A percentile compares a stretch with the other conserved stretches of the same genome.
Conservation (phyloP, 345 rosid species). For the Raphanus sativus region DNA sequence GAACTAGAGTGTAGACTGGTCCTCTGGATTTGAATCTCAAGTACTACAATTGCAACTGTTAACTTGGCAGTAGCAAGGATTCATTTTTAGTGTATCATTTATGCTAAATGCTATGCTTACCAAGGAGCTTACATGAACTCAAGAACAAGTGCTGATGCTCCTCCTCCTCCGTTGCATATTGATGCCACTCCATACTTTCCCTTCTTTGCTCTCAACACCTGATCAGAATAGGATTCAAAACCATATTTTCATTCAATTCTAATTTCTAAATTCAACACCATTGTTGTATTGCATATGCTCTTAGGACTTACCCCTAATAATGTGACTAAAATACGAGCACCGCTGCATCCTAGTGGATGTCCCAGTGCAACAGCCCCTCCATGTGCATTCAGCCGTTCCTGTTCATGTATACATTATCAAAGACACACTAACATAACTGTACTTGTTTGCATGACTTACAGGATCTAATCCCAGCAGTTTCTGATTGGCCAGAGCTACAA, state of each 20-base stretch:
- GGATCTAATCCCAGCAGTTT: not conserved
- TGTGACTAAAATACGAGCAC: constrained; percentile 89
- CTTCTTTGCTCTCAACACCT: constrained; percentile 81
- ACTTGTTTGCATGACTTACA: not conserved
- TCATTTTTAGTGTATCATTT: no score
- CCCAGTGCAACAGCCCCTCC: constrained; percentile 69
- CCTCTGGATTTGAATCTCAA: no score
- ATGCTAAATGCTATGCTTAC: constrained; percentile 21
- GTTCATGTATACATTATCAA: not conserved
- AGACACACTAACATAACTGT: not conserved
- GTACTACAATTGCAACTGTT: no score
- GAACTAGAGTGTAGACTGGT: no score
- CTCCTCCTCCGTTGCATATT: constrained; percentile 97
- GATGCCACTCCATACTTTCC: constrained; percentile 81
- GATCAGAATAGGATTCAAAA: constrained; percentile 9
- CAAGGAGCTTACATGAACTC: constrained; percentile 72
- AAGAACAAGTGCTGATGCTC: constrained; percentile 85
- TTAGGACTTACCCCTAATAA: constrained; percentile 75
- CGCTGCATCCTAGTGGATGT: constrained; percentile 97
- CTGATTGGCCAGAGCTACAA: not conserved
- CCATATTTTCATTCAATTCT: constrained; percentile 4
- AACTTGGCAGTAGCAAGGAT: no score
- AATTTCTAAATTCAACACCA: no score
- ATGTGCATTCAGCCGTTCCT: not conserved
- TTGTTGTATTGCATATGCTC: constrained; percentile 4